These are phyloP conservation scores for Diplodia seriata DNA, from an alignment of 2,329 filamentous ascomycete species.

Conservation along the genomic window DNA sequence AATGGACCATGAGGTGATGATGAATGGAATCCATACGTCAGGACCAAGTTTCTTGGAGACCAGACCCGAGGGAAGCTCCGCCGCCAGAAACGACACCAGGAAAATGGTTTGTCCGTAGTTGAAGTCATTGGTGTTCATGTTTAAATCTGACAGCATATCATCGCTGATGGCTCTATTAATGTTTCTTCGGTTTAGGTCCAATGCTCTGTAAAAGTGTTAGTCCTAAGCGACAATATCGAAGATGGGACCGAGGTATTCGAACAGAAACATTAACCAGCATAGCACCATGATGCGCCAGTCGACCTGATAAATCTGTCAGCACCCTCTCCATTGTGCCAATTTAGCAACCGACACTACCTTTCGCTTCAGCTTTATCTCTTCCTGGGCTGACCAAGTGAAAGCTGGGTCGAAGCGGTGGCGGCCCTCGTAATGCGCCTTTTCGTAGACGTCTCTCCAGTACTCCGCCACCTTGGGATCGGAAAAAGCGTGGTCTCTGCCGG, in stretches of 20 bases:
- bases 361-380: conserved; percentile 46
- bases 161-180: conserved; percentile 36
- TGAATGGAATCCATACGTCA: conserved; percentile 21
- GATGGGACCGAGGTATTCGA: not conserved
- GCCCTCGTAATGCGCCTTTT: conserved; percentile 60
- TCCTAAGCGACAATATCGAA: rapidly evolving
- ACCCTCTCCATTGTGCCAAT: rapidly evolving
- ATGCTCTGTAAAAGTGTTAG: conserved; percentile 19
- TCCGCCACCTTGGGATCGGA: conserved; percentile 59
- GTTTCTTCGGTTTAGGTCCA: conserved; percentile 42
- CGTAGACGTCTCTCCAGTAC: conserved; percentile 62
- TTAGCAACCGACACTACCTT: conserved; percentile 45
- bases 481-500: conserved; percentile 45
- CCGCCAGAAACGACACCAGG: conserved; percentile 38
- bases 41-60: conserved; percentile 22
- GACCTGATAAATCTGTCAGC: conserved; percentile 31
- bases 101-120: conserved; percentile 42
- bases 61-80: conserved; percentile 19
- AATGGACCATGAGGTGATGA: conserved; percentile 33
- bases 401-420: conserved; percentile 57
- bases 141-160: conserved; percentile 38
- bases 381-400: conserved; percentile 48
- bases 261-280: conserved; percentile 41
- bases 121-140: conserved; percentile 42
- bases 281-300: conserved; percentile 39